These are phyloP conservation scores for Sutorius eximius DNA, from an alignment of 1,284 basidiomycete genomes.

Conservation along the genomic window DNA sequence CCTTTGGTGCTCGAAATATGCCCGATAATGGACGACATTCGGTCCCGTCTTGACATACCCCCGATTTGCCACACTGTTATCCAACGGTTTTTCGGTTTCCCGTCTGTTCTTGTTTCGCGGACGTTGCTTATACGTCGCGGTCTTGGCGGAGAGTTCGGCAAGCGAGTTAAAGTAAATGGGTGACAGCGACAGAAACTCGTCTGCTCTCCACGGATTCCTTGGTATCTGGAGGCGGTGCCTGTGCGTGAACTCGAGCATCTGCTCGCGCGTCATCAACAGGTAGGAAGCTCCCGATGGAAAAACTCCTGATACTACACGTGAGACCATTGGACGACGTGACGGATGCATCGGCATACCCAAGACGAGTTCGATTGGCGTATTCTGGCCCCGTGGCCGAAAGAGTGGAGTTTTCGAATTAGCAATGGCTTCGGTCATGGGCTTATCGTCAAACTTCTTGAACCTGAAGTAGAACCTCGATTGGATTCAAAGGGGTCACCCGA, in stretches of 20 bases:
- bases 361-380: constrained; percentile 30
- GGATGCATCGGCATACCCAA: constrained; percentile 19
- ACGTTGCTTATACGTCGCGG: constrained; percentile 31
- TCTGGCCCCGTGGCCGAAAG: constrained; percentile 25
- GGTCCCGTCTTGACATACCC: constrained; percentile 26
- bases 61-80: constrained; percentile 34
- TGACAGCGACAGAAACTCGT: constrained; percentile 27
- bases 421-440: constrained; percentile 14
- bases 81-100: constrained; percentile 10
- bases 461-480: constrained; percentile 7
- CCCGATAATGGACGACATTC: constrained; percentile 20
- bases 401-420: background rate
- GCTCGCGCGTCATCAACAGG: constrained; percentile 28
- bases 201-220: constrained; percentile 19
- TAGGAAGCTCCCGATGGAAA: constrained; percentile 34
- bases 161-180: constrained; percentile 29
- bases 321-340: background rate
- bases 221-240: constrained; percentile 16
- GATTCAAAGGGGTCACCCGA: background rate
- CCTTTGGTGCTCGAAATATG: constrained; percentile 34
- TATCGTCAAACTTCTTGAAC: constrained; percentile 34
- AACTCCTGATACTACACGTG: constrained; percentile 19
- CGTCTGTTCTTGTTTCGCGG: constrained; percentile 31
- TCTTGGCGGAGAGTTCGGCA: constrained; percentile 21
- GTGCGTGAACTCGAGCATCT: constrained; percentile 26